Conservation (phyloP, 139 green algal species). For the Tetradesmus obliquus region DNA sequence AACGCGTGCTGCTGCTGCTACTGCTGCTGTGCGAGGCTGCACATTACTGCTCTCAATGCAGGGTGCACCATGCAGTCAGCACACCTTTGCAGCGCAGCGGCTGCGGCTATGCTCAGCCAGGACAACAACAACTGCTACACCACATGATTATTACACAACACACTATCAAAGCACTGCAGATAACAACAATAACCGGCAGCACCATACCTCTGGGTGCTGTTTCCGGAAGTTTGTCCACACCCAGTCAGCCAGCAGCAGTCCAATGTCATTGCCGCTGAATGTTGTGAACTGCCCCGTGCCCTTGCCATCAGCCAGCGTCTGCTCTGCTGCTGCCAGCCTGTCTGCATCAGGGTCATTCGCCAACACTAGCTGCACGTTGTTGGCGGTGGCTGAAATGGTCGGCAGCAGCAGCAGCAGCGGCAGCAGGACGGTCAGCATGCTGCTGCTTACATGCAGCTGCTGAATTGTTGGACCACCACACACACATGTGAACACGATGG, state of each 20-base stretch:
- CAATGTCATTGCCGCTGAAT: constrained; percentile 81
- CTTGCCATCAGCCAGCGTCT: not conserved
- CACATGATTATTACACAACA: no score
- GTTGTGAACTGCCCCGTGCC: constrained; percentile 54
- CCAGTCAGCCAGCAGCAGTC: constrained; percentile 81
- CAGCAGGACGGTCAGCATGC: not conserved
- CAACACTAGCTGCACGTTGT: constrained; percentile 61
- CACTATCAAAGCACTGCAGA: no score
- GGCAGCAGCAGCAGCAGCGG: constrained; percentile 18
- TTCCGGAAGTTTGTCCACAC: constrained; percentile 69
- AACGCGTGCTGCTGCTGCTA: no score
- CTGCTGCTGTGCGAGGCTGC: no score
- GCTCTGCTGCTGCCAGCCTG: constrained; percentile 69
- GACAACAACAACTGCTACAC: no score
- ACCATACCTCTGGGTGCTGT: constrained; percentile 52
- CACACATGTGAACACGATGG: no score
- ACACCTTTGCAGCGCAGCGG: no score
- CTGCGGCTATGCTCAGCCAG: no score
- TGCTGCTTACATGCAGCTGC: not conserved
- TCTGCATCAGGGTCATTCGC: constrained; percentile 88
- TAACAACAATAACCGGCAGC: no score
- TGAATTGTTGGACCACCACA: no score
- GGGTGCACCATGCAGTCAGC: no score
- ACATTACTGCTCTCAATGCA: no score
- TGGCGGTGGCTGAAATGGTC: constrained; percentile 53